Percentiles rank a stretch among this genome's conserved stretches.
These are phyloP conservation scores for Populus davidiana DNA, from an alignment of 345 rosid species.

Conservation along the genomic window DNA sequence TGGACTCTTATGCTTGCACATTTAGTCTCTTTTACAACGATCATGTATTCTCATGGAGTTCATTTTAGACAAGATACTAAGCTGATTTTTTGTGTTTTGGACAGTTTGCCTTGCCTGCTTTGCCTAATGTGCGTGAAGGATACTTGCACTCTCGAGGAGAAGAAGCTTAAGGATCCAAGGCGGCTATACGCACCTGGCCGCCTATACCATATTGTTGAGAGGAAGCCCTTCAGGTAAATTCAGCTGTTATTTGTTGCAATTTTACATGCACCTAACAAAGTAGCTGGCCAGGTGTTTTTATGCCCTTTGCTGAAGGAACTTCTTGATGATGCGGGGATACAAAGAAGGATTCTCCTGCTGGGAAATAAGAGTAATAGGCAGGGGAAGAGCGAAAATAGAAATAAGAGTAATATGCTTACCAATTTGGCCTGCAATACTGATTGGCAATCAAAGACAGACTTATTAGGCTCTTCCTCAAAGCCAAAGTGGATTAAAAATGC, in stretches of 20 bases:
- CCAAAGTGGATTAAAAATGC: not conserved
- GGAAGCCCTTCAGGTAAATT: conserved; percentile 72
- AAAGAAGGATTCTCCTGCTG: not conserved
- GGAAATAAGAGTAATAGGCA: not conserved
- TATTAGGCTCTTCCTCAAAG: not conserved
- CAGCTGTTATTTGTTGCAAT: not conserved
- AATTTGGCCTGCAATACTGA: not conserved
- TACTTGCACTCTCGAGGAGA: conserved; percentile 81
- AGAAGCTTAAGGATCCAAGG: conserved; percentile 76
- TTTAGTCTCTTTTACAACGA: not conserved
- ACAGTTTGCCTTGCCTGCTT: conserved; percentile 89
- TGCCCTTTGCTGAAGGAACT: not conserved
- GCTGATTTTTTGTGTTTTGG: conserved; percentile 21
- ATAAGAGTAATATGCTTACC: not conserved
- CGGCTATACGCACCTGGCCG: conserved; percentile 94
- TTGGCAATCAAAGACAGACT: not conserved
- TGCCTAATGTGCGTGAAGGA: conserved; percentile 89
- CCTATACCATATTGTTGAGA: conserved; percentile 83
- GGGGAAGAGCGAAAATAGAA: not conserved
- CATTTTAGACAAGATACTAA: not conserved
- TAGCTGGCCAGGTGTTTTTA: not conserved
- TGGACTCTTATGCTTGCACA: not conserved
- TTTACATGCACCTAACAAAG: not conserved
- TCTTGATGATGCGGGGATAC: not conserved
- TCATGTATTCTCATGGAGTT: not conserved